phyloP scores from a whole-genome alignment of 2,329 filamentous ascomycete species.

The Ophiostoma himal-ulmi region DNA sequence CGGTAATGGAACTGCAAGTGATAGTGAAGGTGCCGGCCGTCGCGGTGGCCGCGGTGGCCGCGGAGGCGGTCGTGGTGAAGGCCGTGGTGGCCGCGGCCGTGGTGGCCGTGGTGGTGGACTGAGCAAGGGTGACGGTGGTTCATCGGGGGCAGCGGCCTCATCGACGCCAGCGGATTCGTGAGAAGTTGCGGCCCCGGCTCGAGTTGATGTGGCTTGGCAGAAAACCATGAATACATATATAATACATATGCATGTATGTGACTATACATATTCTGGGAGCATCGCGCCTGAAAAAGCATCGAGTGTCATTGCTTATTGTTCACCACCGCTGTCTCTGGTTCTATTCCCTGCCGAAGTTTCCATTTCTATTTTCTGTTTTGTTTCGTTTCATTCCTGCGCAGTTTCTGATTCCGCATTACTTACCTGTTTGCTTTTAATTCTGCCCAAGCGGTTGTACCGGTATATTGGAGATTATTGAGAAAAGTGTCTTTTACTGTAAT shows the following conservation, averaged over 20 bases:
- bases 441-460: background rate
- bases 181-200: background rate
- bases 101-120: slow-evolving; percentile 38
- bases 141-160: slow-evolving; percentile 44
- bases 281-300: background rate
- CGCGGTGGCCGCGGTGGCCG: slow-evolving; percentile 52
- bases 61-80: slow-evolving; percentile 44
- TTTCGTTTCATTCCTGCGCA: background rate
- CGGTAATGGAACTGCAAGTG: slow-evolving; percentile 70
- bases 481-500: slow-evolving; percentile 14
- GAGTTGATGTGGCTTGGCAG: background rate
- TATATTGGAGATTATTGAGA: slow-evolving; percentile 8
- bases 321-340: background rate
- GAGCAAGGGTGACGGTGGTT: slow-evolving; percentile 51
- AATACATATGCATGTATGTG: background rate
- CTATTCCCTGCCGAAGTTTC: background rate
- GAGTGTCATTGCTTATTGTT: background rate
- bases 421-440: slow-evolving; percentile 5
- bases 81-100: slow-evolving; percentile 51
- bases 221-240: background rate
- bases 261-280: background rate
- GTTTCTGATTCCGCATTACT: background rate
- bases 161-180: slow-evolving; percentile 27
- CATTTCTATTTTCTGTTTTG: background rate
- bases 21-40: slow-evolving; percentile 52